Base-by-base conservation (phyloP, 2,329 filamentous ascomycete species). In the Aspergillus nomiae region DNA sequence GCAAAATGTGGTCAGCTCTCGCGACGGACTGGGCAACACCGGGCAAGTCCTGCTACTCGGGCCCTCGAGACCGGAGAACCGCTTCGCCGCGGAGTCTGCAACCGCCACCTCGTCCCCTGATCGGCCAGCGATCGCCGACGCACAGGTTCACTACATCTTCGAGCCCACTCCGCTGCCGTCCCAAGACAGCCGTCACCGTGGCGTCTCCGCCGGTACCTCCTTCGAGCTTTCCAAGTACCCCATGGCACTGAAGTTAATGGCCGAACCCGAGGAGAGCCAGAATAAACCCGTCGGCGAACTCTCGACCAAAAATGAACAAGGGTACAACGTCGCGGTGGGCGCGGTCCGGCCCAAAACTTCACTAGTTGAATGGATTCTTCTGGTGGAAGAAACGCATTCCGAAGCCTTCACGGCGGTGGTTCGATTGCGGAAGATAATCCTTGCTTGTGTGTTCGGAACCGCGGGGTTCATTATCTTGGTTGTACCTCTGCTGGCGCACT, bases 371-470 rank as follows among this genome's bases (percentile, higher is more conserved):
- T 97, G 94, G 94, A 88, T 91, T 6, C 80, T 97, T 4, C 71
- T 96, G 2, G 86, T 97, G 0, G 94, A 97, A 74, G 89, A 95
- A 75, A 82, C 87, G 2, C 87, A 87, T 65, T 75, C 76, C 26
- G 93, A 97, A 77, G 92, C 93, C 0, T 93, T 90, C 79, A 82
- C 83, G 9, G 91, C 93, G 0, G 93, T 97, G 62, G 78, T 83
- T 32, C 88, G 87, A 24, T 82, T 97, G n/a, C 87, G 91, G 24
- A 89, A 90, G 55, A 92, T 97, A 57, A 85, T 97, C 1, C 78
- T 97, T 2, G 92, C 88, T 6, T 96, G 92, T 65, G 90, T 96
- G 0, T 96, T 97, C 74, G 92, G 90, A 1, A 94, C 92, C 0
- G 85, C 89, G 14, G 93, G 90, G 0, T 83, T 90, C 5, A 86